Evolutionary conservation across 371 early-diverging fungal genomes (phyloP).

Genomic region (Amoeboaphelidium occidentale): DNA sequence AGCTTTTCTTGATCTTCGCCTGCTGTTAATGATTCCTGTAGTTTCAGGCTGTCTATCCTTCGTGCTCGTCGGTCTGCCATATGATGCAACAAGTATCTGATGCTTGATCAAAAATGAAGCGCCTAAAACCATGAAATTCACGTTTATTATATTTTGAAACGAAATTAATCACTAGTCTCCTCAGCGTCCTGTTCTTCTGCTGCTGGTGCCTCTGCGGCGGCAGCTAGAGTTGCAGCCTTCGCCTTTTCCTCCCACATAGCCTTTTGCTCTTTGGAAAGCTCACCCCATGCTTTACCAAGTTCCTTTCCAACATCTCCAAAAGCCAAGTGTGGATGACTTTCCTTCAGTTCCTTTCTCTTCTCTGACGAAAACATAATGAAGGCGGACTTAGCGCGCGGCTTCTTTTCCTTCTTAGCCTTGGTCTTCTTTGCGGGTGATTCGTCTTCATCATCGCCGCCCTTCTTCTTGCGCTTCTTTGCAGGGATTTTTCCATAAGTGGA

Average conservation of each 20-base stretch:
- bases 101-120: too few relatives aligned
- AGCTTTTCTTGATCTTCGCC: too few relatives aligned
- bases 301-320: background rate
- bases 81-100: too few relatives aligned
- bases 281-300: background rate
- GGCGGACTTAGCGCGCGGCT: background rate
- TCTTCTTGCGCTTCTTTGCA: background rate
- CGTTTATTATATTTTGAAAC: background rate
- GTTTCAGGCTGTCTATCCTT: too few relatives aligned
- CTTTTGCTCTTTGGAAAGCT: background rate
- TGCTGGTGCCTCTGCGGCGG: background rate
- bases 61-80: too few relatives aligned
- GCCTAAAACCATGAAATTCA: too few relatives aligned
- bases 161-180: background rate
- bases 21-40: too few relatives aligned
- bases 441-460: background rate
- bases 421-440: background rate
- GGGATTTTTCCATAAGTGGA: background rate
- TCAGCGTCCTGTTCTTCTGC: background rate
- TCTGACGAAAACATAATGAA: background rate
- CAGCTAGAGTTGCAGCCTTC: background rate
- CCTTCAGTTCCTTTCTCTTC: background rate
- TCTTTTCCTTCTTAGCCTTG: background rate
- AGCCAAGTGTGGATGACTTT: background rate
- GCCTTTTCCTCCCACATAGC: background rate